These are phyloP conservation scores for Pluteus cervinus DNA, from an alignment of 768 basidiomycete species.

Conservation along the genomic window DNA sequence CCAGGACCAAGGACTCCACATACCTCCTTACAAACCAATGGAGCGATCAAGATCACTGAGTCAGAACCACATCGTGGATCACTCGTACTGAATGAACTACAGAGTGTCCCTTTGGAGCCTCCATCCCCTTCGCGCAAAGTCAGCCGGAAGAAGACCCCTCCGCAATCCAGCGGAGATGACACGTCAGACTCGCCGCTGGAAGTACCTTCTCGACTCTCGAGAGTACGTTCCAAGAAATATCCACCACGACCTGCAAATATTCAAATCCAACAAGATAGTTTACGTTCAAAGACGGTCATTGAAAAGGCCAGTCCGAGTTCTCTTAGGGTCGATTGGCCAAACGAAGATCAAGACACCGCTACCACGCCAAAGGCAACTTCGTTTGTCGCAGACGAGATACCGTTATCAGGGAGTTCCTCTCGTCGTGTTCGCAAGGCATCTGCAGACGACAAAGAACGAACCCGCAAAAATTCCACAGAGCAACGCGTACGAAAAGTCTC, in stretches of 20 bases:
- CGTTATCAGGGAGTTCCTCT: slow-evolving; percentile 19
- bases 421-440: slow-evolving; percentile 29
- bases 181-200: slow-evolving; percentile 46
- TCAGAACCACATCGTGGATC: slow-evolving; percentile 25
- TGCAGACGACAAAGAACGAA: slow-evolving; percentile 27
- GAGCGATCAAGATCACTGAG: slow-evolving; percentile 22
- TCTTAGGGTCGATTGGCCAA: slow-evolving; percentile 47
- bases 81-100: slow-evolving; percentile 12
- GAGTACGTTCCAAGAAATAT: slow-evolving; percentile 50
- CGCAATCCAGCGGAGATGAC: slow-evolving; percentile 24
- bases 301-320: slow-evolving; percentile 41
- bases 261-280: slow-evolving; percentile 30
- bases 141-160: slow-evolving; percentile 33
- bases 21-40: slow-evolving; percentile 14
- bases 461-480: slow-evolving; percentile 40
- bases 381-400: slow-evolving; percentile 34
- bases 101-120: no score
- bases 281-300: slow-evolving; percentile 12
- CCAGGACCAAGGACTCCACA: slow-evolving; percentile 34
- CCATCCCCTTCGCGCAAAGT: no score
- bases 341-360: slow-evolving; percentile 40
- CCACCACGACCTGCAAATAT: slow-evolving; percentile 40
- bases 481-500: slow-evolving; percentile 42
- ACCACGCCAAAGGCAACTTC: slow-evolving; percentile 52
- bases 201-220: slow-evolving; percentile 31